Conservation (phyloP, 805 yeast genomes). For the Debaryomyces castellii region DNA sequence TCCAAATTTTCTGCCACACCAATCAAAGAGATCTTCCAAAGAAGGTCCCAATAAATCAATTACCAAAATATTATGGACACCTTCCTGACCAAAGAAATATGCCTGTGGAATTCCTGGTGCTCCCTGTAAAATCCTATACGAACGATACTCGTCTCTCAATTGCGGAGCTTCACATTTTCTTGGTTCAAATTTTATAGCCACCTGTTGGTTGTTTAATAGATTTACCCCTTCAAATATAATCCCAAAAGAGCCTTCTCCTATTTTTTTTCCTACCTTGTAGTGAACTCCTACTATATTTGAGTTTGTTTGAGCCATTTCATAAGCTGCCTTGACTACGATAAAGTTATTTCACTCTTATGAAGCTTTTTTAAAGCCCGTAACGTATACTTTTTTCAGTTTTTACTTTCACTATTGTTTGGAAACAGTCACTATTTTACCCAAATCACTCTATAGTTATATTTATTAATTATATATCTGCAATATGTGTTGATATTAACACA, state of each 20-base stretch:
- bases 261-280: constrained; percentile 94
- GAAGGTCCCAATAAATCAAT: constrained; percentile 96
- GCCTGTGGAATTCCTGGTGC: constrained; percentile 89
- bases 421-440: background rate
- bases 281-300: constrained; percentile 87
- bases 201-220: constrained; percentile 85
- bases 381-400: background rate
- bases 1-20: constrained; percentile 92
- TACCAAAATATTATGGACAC: constrained; percentile 90
- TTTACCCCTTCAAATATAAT: constrained; percentile 95
- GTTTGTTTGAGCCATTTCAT: constrained; percentile 37
- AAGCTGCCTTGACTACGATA: constrained; percentile 3
- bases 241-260: constrained; percentile 98
- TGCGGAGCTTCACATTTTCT: constrained; percentile 97
- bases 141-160: constrained; percentile 90
- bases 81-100: constrained; percentile 98
- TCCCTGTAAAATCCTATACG: constrained; percentile 86
- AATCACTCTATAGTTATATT: background rate
- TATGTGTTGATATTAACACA: background rate
- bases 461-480: background rate
- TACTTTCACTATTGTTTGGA: background rate
- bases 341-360: background rate
- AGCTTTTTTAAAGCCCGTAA: background rate
- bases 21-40: constrained; percentile 92
- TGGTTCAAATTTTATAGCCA: constrained; percentile 96